Evolutionary conservation across 805 yeast species (phyloP), one percentile per base, ranked within the genome.

Genomic region (Hagleromyces aurorensis): DNA sequence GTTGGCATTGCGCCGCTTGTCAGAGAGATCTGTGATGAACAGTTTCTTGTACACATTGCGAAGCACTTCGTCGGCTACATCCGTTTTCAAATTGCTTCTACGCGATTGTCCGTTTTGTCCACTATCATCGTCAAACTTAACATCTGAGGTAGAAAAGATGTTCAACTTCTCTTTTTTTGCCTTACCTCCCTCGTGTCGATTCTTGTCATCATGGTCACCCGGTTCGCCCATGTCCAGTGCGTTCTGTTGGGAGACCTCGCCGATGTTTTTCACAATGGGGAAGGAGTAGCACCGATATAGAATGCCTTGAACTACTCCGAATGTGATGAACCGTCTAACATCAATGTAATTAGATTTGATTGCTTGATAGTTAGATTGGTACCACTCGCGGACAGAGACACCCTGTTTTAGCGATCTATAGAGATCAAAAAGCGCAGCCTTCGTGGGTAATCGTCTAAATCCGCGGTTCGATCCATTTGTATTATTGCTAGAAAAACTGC

Each of bases 371-470:
- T 91, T 78, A 35, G 74, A 80, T 15, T 67, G 46, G 50, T 75
- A 83, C 97, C 98, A 93, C 14, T 79, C 83, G 37, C 75, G 75
- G 7, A 91, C 64, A 0, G 83, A 69, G 23, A 70, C 72, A 1
- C 94, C 91, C 39, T 80, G 93, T 37, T 78, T 78, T 34, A 91
- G 64, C 2, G 86, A 75, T 27, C 84, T 57, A 52, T 85, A 89
- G 1, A 91, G 68, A 35, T 67, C 74, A 50, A 89, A 84, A 7
- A 86, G 56, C 5, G 69, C 64, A 1, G 83, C 69, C 32, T 71
- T 77, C 1, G 82, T 70, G 0, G 89, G 87, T 6, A 77, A 29
- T 30, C 36, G 29, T 21, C 28, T 26, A 10, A 29, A 24, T 3
- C 25, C 22, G 16, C 15, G 15, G 19, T 35, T 23, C 7, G 38